Evolutionary conservation across 1,139 yeast species (phyloP).

Genomic region (Saccharomyces hybrid): DNA sequence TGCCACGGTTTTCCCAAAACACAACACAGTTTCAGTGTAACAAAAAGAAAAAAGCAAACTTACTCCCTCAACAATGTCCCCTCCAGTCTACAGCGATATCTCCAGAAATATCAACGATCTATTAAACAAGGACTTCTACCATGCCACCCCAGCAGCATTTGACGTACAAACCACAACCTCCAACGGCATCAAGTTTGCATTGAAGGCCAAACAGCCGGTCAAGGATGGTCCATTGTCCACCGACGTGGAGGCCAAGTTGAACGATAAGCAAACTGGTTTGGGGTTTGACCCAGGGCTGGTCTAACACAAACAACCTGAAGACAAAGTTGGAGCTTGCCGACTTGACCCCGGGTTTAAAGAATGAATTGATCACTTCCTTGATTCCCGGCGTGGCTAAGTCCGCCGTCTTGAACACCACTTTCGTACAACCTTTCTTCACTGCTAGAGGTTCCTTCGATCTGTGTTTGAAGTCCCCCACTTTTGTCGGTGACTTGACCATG

Average conservation of each 20-base stretch:
- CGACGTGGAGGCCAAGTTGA: slow-evolving; percentile 83
- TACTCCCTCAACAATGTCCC: slow-evolving; percentile 11
- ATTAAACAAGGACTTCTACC: slow-evolving; percentile 88
- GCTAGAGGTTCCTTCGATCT: slow-evolving; percentile 94
- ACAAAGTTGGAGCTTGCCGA: slow-evolving; percentile 91
- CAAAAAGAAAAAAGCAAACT: slow-evolving; percentile 1
- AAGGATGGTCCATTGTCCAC: slow-evolving; percentile 81
- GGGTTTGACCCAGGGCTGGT: slow-evolving; percentile 96
- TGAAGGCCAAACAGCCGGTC: slow-evolving; percentile 80
- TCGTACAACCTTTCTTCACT: slow-evolving; percentile 86
- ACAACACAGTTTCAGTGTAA: not conserved
- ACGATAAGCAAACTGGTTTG: slow-evolving; percentile 89
- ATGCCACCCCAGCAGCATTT: slow-evolving; percentile 76
- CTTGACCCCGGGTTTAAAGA: slow-evolving; percentile 91
- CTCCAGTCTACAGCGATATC: slow-evolving; percentile 64
- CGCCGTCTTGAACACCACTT: slow-evolving; percentile 86
- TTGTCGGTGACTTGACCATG: slow-evolving; percentile 88
- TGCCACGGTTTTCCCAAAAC: not conserved
- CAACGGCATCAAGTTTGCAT: slow-evolving; percentile 91
- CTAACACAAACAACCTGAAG: slow-evolving; percentile 84
- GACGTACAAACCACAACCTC: slow-evolving; percentile 93
- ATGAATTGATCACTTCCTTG: slow-evolving; percentile 83
- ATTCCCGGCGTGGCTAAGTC: slow-evolving; percentile 84
- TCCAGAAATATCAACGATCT: slow-evolving; percentile 86
- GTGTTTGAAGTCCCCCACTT: slow-evolving; percentile 81